Evolutionary conservation across 2,329 filamentous ascomycete species (phyloP).

Genomic region (Geosmithia flava): DNA sequence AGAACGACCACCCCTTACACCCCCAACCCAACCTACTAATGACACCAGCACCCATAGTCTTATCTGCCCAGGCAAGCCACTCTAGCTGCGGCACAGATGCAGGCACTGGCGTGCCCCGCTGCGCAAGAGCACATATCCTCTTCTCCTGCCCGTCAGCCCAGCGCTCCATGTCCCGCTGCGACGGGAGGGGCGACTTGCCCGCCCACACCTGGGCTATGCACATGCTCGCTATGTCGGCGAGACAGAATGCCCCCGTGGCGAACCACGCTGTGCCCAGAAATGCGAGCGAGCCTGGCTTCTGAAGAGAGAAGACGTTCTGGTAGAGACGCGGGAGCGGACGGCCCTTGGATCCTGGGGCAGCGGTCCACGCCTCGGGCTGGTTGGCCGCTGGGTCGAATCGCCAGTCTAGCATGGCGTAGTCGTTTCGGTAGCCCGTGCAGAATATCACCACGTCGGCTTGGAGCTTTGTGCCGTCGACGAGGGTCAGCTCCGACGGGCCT

Average conservation of each 20-base stretch:
- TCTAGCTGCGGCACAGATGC: conserved; percentile 16
- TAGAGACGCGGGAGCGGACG: conserved; percentile 22
- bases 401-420: conserved; percentile 14
- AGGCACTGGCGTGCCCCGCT: conserved; percentile 10
- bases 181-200: conserved; percentile 22
- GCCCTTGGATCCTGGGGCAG: conserved; percentile 12
- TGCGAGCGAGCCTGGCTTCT: conserved; percentile 28
- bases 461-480: conserved; percentile 14
- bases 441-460: conserved; percentile 18
- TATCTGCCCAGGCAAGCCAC: conserved; percentile 26
- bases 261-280: conserved; percentile 24
- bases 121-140: conserved; percentile 15
- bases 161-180: conserved; percentile 19
- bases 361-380: conserved; percentile 9
- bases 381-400: conserved; percentile 13
- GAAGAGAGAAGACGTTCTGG: conserved; percentile 29
- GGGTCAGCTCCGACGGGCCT: conserved; percentile 11
- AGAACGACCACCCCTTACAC: conserved; percentile 25
- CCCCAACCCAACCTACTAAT: conserved; percentile 26
- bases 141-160: conserved; percentile 18
- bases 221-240: conserved; percentile 30
- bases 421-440: conserved; percentile 20
- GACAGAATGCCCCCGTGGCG: conserved; percentile 17
- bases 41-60: conserved; percentile 27
- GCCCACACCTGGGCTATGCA: conserved; percentile 29